Evolutionary conservation across 2,329 filamentous ascomycete species (phyloP).

Genomic region (Boeremia lycopersici): DNA sequence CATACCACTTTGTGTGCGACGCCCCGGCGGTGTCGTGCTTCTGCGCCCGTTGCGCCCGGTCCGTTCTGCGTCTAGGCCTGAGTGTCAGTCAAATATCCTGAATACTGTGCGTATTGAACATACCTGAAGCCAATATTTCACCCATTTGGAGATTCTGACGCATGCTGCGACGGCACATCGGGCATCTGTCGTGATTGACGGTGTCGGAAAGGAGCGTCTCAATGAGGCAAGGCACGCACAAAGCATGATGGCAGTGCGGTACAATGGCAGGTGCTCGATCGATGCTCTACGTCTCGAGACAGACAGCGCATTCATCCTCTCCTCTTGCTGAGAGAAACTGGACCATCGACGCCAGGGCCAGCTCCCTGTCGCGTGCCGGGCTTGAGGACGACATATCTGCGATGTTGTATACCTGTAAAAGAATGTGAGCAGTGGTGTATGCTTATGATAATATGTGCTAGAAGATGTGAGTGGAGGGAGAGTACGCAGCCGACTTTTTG

Average conservation of each 20-base stretch:
- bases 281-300: constrained; percentile 3
- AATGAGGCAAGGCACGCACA: constrained; percentile 5
- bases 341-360: neutral
- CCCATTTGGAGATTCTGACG: neutral
- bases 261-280: constrained; percentile 1
- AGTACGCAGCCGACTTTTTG: neutral
- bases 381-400: neutral
- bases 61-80: neutral
- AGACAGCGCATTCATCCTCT: constrained; percentile 1
- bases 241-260: neutral
- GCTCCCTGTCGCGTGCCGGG: neutral
- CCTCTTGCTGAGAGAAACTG: neutral
- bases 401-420: neutral
- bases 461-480: neutral
- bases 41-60: neutral
- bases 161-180: neutral
- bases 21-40: neutral
- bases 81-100: neutral
- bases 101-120: no score
- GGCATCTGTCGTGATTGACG: neutral
- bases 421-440: neutral
- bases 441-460: neutral
- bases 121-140: no score
- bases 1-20: neutral
- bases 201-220: neutral